Evolutionary conservation across 1,284 basidiomycete genomes (phyloP), one percentile per base, ranked within the genome.

Genomic region (Singerocomus rubriflavus): DNA sequence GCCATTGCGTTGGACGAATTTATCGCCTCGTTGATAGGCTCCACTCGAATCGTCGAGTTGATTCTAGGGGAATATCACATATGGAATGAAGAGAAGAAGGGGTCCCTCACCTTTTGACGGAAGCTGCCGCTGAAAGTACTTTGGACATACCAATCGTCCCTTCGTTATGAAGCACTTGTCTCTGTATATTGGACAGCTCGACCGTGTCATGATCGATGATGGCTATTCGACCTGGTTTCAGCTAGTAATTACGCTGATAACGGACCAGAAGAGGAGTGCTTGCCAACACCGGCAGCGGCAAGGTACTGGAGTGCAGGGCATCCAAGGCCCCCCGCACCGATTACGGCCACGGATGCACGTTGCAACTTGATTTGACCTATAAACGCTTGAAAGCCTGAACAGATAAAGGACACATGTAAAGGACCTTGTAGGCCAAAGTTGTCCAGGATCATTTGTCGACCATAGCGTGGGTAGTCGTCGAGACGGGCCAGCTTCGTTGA

Each of bases 241-340:
- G 39, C 33, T 17, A 35, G 46, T 54, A 17, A 48, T 49, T 47
- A 49, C 43, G 50, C 46, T 30, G 38, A 32, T 33, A 40, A 26
- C 34, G n/a, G 44, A 41, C 41, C 33, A 41, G 40, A 27, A 27
- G 44, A 14, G 36, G 39, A 52, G 41, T 53, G 41, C 81, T 57
- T 59, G 90, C 95, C 97, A 47, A 99, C 80, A 30, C 97, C 97
- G 12, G 92, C 89, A 7, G 93, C 88, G 7, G 85, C 92, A 9
- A 99, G 81, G 67, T 99, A 98, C 63, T 97, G 93, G 35, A 99
- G 74, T 11, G 91, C 91, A 35, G 97, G 96, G 68, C 97, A 99
- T 12, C 97, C 97, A 7, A 99, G 78, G 4, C 96, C 97, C 0
- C 97, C 97, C 3, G 95, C 96, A 16, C 97, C 97, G 5, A 99